phyloP scores from a whole-genome alignment of 2,329 filamentous ascomycete genomes.

The Colletotrichum eremochloae region DNA sequence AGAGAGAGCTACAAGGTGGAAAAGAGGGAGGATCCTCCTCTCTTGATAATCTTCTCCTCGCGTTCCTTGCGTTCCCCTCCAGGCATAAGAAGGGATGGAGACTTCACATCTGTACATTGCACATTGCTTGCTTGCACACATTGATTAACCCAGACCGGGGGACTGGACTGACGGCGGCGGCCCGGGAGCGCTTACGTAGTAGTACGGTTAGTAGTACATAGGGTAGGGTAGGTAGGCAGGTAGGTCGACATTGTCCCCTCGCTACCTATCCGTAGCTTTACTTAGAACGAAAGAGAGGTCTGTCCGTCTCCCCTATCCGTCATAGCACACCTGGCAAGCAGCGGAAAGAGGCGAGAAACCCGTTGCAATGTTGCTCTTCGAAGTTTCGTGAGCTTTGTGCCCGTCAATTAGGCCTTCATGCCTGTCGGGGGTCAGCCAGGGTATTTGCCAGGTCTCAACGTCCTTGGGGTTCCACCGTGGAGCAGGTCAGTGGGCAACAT shows the following conservation, averaged over 20 bases:
- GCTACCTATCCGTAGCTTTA: background rate
- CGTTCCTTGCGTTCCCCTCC: constrained; percentile 4
- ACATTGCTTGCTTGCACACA: background rate
- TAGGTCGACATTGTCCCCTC: background rate
- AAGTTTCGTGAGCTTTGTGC: constrained; percentile 19
- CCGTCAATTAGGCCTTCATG: constrained; percentile 25
- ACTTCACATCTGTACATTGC: constrained; percentile 2
- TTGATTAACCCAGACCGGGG: background rate
- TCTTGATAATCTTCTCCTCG: constrained; percentile 1
- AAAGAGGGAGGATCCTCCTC: constrained; percentile 23
- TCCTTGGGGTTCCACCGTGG: constrained; percentile 29
- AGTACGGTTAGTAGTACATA: no score
- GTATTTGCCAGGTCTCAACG: constrained; percentile 27
- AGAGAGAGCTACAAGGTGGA: constrained; percentile 5
- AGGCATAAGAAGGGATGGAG: constrained; percentile 3
- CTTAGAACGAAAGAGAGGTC: background rate
- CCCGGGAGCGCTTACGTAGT: background rate
- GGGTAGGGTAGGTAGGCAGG: background rate
- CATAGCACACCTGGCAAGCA: background rate
- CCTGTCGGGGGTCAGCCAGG: constrained; percentile 19
- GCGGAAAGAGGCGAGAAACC: constrained; percentile 11
- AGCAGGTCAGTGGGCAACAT: constrained; percentile 4
- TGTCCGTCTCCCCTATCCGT: constrained; percentile 5
- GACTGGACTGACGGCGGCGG: background rate
- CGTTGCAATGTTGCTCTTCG: background rate